Conservation (phyloP, 1,284 basidiomycete species). For the Phylloboletellus chloephorus region DNA sequence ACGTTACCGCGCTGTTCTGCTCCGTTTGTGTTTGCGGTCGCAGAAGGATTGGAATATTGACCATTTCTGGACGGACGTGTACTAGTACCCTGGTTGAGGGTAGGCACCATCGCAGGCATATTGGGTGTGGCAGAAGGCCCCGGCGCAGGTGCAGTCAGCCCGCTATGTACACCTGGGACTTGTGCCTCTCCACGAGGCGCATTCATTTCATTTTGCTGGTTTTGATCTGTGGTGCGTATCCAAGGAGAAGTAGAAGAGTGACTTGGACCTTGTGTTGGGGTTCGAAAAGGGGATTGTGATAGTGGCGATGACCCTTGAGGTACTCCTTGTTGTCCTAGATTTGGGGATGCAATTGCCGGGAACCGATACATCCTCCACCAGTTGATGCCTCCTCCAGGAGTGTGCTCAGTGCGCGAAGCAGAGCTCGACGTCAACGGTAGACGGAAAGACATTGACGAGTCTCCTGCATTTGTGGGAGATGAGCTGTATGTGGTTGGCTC, state of each 20-base stretch:
- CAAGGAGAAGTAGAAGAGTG: slow-evolving; percentile 17
- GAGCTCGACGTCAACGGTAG: slow-evolving; percentile 27
- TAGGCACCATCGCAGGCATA: slow-evolving; percentile 15
- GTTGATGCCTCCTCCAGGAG: slow-evolving; percentile 53
- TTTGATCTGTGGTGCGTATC: slow-evolving; percentile 17
- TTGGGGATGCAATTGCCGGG: slow-evolving; percentile 50
- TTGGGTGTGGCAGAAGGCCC: slow-evolving; percentile 10
- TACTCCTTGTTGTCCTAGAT: slow-evolving; percentile 16
- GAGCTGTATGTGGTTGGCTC: slow-evolving; percentile 2
- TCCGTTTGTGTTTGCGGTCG: slow-evolving; percentile 8
- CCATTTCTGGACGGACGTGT: slow-evolving; percentile 8
- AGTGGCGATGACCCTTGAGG: slow-evolving; percentile 17
- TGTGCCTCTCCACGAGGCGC: slow-evolving; percentile 14
- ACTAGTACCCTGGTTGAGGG: slow-evolving; percentile 2
- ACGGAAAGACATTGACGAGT: slow-evolving; percentile 29
- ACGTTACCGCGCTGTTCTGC: slow-evolving; percentile 34
- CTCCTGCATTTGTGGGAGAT: slow-evolving; percentile 10
- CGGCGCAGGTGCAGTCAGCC: slow-evolving; percentile 10
- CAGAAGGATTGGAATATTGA: slow-evolving; percentile 12
- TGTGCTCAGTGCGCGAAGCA: slow-evolving; percentile 32
- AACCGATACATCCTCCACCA: slow-evolving; percentile 80
- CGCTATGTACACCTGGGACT: slow-evolving; percentile 16
- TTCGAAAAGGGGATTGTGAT: slow-evolving; percentile 16
- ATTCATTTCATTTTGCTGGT: slow-evolving; percentile 22
- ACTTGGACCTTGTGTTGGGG: slow-evolving; percentile 19